Evolutionary conservation across 257 asterid genomes (phyloP).

Genomic region (Haberlea rhodopensis): DNA sequence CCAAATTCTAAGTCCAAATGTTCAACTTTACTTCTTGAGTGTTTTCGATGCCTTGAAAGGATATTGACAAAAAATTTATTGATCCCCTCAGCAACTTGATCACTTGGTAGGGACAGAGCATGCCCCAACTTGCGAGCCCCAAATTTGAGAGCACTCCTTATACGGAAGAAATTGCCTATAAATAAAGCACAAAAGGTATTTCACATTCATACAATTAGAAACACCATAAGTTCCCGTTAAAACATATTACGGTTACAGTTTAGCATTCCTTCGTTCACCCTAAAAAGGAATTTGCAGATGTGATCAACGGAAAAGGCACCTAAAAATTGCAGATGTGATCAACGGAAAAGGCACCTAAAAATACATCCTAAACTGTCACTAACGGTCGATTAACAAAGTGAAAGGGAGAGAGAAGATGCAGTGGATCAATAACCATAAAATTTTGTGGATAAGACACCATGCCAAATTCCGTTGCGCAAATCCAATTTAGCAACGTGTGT

Average conservation of each 20-base stretch:
- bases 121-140: constrained; percentile 84
- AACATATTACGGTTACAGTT: neutral
- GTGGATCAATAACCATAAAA: neutral
- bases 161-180: constrained; percentile 81
- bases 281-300: neutral
- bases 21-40: constrained; percentile 24
- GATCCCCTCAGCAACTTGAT: constrained; percentile 55
- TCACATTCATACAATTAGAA: neutral
- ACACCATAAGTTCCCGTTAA: constrained; percentile 4
- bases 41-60: constrained; percentile 47
- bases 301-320: neutral
- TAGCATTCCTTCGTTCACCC: too few species aligned
- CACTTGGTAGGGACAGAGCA: constrained; percentile 52
- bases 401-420: neutral
- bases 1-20: constrained; percentile 30
- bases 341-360: too few species aligned
- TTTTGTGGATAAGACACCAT: neutral
- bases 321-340: too few species aligned
- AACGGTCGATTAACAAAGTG: too few species aligned
- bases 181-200: constrained; percentile 23
- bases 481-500: neutral
- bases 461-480: neutral
- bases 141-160: constrained; percentile 72
- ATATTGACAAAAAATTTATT: constrained; percentile 52
- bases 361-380: neutral